These are phyloP conservation scores for Cercospora citrullina DNA, from an alignment of 2,329 filamentous ascomycete genomes.

Conservation along the genomic window DNA sequence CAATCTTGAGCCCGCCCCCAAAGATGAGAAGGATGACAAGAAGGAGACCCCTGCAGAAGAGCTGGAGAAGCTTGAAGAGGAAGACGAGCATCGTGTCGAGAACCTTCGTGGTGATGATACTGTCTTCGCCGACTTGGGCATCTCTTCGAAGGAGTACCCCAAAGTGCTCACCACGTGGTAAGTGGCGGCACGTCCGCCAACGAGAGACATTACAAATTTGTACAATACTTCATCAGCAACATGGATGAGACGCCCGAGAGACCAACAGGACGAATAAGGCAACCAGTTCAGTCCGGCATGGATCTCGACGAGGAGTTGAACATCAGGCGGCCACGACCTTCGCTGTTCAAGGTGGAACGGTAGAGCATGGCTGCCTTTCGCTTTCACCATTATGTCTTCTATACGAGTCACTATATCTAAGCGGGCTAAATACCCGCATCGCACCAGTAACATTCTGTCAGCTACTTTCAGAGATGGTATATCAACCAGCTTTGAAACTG, in stretches of 20 bases:
- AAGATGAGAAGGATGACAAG: conserved; percentile 55
- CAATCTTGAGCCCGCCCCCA: conserved; percentile 58
- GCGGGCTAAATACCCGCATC: neutral
- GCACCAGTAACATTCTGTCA: neutral
- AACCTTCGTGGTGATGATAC: conserved; percentile 60
- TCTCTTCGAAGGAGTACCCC: conserved; percentile 64
- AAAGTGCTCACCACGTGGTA: conserved; percentile 64
- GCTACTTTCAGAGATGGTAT: neutral
- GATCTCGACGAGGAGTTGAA: neutral
- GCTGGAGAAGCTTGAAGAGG: conserved; percentile 71
- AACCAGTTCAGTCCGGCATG: neutral
- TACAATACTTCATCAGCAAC: neutral
- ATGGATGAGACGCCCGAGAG: neutral
- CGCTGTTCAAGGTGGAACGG: no score
- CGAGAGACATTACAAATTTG: neutral
- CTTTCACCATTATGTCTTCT: neutral
- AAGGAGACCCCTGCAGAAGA: conserved; percentile 69
- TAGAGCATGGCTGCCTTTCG: neutral
- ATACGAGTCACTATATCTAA: neutral
- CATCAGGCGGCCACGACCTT: no score
- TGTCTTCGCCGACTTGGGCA: conserved; percentile 60
- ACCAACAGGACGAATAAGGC: neutral
- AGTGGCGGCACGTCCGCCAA: neutral
- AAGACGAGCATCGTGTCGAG: conserved; percentile 68
- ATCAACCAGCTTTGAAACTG: neutral